A percentile compares a stretch with the other conserved stretches of the same genome.
Evolutionary conservation across 306 rosid species (phyloP).

Genomic region (Ammopiptanthus mongolicus): DNA sequence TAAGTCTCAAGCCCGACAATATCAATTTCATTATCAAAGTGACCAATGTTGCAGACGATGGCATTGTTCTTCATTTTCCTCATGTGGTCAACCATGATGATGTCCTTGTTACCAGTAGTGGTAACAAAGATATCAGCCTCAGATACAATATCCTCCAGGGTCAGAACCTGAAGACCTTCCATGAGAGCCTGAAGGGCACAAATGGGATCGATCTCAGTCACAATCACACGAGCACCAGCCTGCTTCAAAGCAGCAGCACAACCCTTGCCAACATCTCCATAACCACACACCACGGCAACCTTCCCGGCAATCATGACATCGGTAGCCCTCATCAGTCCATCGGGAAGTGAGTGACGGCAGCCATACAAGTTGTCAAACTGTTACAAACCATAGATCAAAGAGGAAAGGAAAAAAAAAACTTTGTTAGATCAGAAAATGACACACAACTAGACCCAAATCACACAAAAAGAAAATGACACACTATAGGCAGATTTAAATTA

Average conservation of each 20-base stretch:
- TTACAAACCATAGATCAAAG: background rate
- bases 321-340: conserved; percentile 96
- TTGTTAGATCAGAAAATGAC: conserved; percentile 8
- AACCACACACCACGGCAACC: conserved; percentile 80
- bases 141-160: conserved; percentile 62
- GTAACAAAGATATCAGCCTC: conserved; percentile 91
- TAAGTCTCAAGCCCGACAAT: conserved; percentile 66
- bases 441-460: background rate
- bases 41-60: conserved; percentile 94
- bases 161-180: conserved; percentile 84
- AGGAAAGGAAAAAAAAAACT: background rate
- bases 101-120: conserved; percentile 99
- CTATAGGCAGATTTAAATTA: background rate
- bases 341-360: conserved; percentile 98
- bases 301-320: conserved; percentile 98
- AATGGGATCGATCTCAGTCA: conserved; percentile 95
- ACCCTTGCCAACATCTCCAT: conserved; percentile 99
- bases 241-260: conserved; percentile 96
- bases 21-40: conserved; percentile 95
- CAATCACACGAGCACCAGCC: conserved; percentile 95
- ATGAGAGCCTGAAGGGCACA: conserved; percentile 98
- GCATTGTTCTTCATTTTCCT: conserved; percentile 99
- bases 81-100: conserved; percentile 84
- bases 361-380: conserved; percentile 99
- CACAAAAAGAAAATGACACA: background rate